Percentiles rank a stretch among this genome's conserved stretches.
Evolutionary conservation across 441 rosid species (phyloP).

Genomic region (Erodium moschatum): DNA sequence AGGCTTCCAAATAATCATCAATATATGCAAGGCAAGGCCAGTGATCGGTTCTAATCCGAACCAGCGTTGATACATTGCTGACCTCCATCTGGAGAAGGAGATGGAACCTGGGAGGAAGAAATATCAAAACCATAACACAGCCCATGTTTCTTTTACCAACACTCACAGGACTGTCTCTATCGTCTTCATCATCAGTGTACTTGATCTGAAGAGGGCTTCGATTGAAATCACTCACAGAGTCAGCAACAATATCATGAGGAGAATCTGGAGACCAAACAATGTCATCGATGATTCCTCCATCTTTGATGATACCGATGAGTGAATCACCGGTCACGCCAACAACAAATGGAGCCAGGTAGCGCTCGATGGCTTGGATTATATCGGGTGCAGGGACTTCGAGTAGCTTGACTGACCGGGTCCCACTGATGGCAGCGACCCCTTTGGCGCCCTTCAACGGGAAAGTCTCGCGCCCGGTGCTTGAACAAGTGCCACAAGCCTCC

Average conservation of each 20-base stretch:
- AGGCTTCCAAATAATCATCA: conserved; percentile 84
- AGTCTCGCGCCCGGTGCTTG: conserved; percentile 69
- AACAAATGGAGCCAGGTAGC: conserved; percentile 55
- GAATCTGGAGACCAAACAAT: conserved; percentile 41
- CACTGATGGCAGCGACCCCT: conserved; percentile 59
- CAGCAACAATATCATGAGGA: conserved; percentile 23
- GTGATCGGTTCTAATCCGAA: conserved; percentile 80
- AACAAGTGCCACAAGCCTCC: conserved; percentile 71
- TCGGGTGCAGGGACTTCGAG: conserved; percentile 57
- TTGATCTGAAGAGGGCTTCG: conserved; percentile 59
- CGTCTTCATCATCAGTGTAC: conserved; percentile 51
- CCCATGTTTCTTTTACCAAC: conserved; percentile 52
- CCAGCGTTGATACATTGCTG: conserved; percentile 59
- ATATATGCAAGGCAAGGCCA: conserved; percentile 96
- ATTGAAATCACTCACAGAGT: conserved; percentile 20
- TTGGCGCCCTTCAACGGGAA: conserved; percentile 74
- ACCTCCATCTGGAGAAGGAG: conserved; percentile 87
- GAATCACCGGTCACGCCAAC: conserved; percentile 64
- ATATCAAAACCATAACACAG: conserved; percentile 53
- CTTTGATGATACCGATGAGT: conserved; percentile 51
- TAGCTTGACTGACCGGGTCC: conserved; percentile 79
- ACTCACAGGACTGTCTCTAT: conserved; percentile 28
- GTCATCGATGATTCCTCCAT: conserved; percentile 50
- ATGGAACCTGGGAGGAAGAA: conserved; percentile 89
- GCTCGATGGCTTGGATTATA: conserved; percentile 46